Percentiles rank a stretch among this genome's conserved stretches.
Conservation (phyloP, 148 eudicot genomes). For the Camellia sinensis region DNA sequence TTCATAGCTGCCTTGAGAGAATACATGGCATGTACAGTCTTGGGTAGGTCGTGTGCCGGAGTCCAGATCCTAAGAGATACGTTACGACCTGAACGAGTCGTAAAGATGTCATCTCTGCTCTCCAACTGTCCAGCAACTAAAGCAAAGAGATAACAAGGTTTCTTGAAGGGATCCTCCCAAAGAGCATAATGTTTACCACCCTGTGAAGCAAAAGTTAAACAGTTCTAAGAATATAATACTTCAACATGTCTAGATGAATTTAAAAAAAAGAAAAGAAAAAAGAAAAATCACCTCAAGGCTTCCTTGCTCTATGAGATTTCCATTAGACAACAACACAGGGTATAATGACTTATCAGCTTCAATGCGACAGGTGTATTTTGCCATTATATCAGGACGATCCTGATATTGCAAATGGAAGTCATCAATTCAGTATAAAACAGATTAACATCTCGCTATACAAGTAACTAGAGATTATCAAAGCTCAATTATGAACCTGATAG, state of each 20-base stretch:
- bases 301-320: conserved; percentile 90
- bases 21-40: conserved; percentile 97
- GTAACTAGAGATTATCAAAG: not conserved
- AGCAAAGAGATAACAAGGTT: conserved; percentile 96
- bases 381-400: conserved; percentile 99
- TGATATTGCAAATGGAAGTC: conserved; percentile 24
- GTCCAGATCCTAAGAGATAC: conserved; percentile 93
- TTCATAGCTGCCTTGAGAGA: conserved; percentile 98
- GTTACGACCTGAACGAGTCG: conserved; percentile 86
- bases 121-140: conserved; percentile 90
- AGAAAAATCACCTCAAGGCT: conserved; percentile 66
- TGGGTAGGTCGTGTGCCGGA: conserved; percentile 76
- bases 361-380: conserved; percentile 85
- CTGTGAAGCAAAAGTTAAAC: conserved; percentile 34
- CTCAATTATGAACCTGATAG: conserved; percentile 62
- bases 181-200: conserved; percentile 81
- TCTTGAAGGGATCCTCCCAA: conserved; percentile 99
- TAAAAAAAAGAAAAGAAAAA: not conserved
- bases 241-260: not conserved
- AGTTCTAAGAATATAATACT: not conserved
- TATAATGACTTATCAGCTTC: conserved; percentile 90
- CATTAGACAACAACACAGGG: conserved; percentile 89
- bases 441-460: not conserved
- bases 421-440: conserved; percentile 8
- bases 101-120: conserved; percentile 90